phyloP scores from a whole-genome alignment of 2,329 filamentous ascomycete genomes.

The Ophiostoma pallidulum region DNA sequence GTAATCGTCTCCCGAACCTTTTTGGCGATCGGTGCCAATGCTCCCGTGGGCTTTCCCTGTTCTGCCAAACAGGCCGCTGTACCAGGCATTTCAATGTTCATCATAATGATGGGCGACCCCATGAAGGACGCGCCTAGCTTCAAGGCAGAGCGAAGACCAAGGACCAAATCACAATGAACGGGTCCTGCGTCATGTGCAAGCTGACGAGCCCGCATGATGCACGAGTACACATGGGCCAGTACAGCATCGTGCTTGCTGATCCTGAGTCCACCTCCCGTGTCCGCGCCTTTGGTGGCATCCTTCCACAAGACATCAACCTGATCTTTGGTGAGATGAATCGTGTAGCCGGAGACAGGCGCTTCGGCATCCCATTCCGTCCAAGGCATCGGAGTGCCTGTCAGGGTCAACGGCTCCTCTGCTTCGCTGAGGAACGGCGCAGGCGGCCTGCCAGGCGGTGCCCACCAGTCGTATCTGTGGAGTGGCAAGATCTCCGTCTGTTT shows the following conservation, averaged over 20 bases:
- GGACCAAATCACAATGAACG: constrained; percentile 8
- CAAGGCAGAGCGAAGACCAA: constrained; percentile 4
- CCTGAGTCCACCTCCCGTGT: not conserved
- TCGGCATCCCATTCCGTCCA: constrained; percentile 4
- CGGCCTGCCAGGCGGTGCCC: constrained; percentile 3
- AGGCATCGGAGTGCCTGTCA: constrained; percentile 1
- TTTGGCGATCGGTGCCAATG: constrained; percentile 1
- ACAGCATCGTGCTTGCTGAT: constrained; percentile 9
- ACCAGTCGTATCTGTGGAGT: constrained; percentile 9
- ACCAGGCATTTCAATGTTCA: constrained; percentile 3
- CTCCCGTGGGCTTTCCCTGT: too few relatives aligned
- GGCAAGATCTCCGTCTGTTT: not conserved
- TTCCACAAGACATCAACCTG: constrained; percentile 3
- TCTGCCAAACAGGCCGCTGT: constrained; percentile 3
- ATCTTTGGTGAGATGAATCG: constrained; percentile 5
- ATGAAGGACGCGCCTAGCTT: constrained; percentile 4
- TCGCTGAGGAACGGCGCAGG: not conserved
- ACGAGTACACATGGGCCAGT: constrained; percentile 3
- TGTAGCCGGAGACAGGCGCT: constrained; percentile 4
- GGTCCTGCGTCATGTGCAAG: not conserved
- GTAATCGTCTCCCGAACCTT: constrained; percentile 3
- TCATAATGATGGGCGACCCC: constrained; percentile 8
- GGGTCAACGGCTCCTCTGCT: not conserved
- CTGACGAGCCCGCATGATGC: constrained; percentile 7
- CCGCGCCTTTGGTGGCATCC: not conserved